Conservation (phyloP, 441 rosid genomes). For the Daphne laureola region DNA sequence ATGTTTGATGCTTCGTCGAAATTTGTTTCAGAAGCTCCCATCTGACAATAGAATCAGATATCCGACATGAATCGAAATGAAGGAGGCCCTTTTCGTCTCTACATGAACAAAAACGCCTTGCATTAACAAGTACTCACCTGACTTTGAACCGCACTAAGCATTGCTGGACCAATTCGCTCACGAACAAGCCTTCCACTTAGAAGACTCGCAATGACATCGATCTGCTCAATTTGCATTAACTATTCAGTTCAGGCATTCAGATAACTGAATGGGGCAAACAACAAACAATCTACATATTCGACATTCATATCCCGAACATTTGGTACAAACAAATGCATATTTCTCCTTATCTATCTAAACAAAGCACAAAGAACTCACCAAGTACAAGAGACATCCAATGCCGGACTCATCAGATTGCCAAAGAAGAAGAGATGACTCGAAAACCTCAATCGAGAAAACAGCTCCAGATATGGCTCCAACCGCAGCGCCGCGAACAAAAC, state of each 20-base stretch:
- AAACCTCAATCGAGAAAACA: conserved; percentile 93
- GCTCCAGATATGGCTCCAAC: conserved; percentile 98
- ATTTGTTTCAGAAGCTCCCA: conserved; percentile 74
- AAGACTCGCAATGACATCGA: conserved; percentile 92
- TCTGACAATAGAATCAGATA: conserved; percentile 32
- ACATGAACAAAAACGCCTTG: not conserved
- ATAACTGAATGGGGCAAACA: not conserved
- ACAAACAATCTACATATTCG: not conserved
- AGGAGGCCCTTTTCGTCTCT: not conserved
- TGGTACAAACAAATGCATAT: not conserved
- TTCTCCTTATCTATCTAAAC: not conserved
- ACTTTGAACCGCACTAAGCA: conserved; percentile 95
- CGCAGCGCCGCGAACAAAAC: conserved; percentile 92
- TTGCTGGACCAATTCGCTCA: conserved; percentile 93
- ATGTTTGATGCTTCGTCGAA: conserved; percentile 69
- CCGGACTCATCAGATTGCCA: conserved; percentile 92
- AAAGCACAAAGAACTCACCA: conserved; percentile 43
- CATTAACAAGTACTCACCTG: conserved; percentile 53
- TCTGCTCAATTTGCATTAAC: conserved; percentile 32
- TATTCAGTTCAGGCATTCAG: not conserved
- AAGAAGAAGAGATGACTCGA: conserved; percentile 81
- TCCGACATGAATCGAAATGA: conserved; percentile 12
- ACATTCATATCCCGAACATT: not conserved
- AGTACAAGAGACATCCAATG: conserved; percentile 74
- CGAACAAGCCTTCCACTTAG: conserved; percentile 94